phyloP scores from a whole-genome alignment of 2,329 filamentous ascomycete genomes.

The Thelonectria blattea region DNA sequence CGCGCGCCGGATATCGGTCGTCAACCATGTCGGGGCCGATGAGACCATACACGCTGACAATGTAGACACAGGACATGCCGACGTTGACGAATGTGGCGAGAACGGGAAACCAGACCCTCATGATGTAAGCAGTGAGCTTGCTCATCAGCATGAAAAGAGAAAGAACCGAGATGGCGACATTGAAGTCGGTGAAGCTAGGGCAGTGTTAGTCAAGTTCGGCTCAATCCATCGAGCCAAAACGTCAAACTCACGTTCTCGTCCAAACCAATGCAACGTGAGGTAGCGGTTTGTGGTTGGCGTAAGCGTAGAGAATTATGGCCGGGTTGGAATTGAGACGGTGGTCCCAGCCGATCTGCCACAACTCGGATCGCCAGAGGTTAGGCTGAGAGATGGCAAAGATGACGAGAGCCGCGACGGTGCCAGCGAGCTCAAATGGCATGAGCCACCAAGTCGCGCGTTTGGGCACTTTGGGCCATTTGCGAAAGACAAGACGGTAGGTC shows the following conservation, averaged over 20 bases:
- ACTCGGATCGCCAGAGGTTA: constrained; percentile 71
- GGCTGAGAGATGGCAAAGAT: constrained; percentile 77
- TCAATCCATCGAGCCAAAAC: background rate
- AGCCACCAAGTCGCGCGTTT: constrained; percentile 65
- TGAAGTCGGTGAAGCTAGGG: constrained; percentile 72
- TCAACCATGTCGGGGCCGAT: constrained; percentile 77
- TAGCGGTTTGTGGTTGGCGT: constrained; percentile 71
- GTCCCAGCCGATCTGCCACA: constrained; percentile 76
- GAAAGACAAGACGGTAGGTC: constrained; percentile 62
- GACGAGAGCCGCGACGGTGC: constrained; percentile 69
- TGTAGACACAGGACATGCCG: constrained; percentile 66
- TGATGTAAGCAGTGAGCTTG: constrained; percentile 72
- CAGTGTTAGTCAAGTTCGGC: background rate
- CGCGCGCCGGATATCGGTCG: constrained; percentile 62
- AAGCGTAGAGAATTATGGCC: constrained; percentile 71
- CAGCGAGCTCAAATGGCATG: constrained; percentile 69
- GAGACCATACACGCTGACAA: constrained; percentile 71
- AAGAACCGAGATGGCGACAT: constrained; percentile 77
- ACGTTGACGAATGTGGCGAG: constrained; percentile 65
- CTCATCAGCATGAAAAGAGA: constrained; percentile 77
- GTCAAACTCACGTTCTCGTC: constrained; percentile 72
- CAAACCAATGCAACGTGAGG: constrained; percentile 72
- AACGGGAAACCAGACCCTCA: constrained; percentile 74
- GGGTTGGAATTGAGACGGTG: constrained; percentile 79
- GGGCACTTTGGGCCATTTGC: constrained; percentile 58